Conservation (phyloP, 257 asterid genomes). For the Nicotiana attenuata region DNA sequence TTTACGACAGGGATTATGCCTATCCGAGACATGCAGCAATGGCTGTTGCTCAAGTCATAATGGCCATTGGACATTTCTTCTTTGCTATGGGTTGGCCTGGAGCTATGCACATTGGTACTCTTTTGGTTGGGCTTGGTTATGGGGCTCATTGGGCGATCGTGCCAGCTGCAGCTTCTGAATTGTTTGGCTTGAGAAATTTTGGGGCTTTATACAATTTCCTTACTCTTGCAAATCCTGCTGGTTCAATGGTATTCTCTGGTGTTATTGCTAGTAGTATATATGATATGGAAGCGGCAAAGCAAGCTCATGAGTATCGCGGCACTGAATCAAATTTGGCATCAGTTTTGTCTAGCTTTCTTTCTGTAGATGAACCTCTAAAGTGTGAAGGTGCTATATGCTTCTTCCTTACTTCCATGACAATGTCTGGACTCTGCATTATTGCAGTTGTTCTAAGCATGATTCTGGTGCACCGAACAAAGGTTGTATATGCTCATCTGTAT, state of each 20-base stretch:
- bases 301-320: conserved; percentile 34
- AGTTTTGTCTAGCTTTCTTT: conserved; percentile 32
- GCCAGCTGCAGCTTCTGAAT: no score
- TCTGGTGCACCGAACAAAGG: conserved; percentile 29
- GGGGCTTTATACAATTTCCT: no score
- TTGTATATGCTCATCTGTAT: no score
- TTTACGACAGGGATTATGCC: conserved; percentile 15
- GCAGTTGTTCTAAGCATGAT: conserved; percentile 61
- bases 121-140: no score
- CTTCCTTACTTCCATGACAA: no score
- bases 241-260: no score
- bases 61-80: conserved; percentile 78
- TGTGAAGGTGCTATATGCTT: no score
- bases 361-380: no score
- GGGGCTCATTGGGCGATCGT: no score
- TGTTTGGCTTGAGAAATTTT: no score
- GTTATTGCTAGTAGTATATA: conserved; percentile 2
- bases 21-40: no score
- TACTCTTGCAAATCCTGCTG: no score
- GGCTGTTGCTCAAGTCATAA: conserved; percentile 62
- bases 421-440: conserved; percentile 66
- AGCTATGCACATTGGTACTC: conserved; percentile 8
- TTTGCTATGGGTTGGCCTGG: conserved; percentile 93
- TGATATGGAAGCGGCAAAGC: conserved; percentile 43
- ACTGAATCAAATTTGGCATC: conserved; percentile 22